Evolutionary conservation across 108 stramenopile genomes (phyloP).

Genomic region (Nitzschia palea): DNA sequence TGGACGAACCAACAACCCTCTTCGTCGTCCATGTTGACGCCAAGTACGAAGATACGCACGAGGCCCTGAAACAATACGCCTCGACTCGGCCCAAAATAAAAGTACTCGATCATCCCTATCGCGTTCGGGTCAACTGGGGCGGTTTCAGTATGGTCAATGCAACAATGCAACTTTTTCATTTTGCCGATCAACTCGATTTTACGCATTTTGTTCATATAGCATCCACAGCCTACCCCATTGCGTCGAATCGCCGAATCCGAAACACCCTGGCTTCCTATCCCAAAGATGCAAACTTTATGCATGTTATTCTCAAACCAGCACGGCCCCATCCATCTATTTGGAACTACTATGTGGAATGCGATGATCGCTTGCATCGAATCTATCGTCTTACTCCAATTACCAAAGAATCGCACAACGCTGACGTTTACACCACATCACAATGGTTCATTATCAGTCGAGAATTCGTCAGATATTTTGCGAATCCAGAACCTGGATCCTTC

Average conservation of each 20-base stretch:
- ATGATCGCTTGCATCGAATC: slow-evolving; percentile 91
- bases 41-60: slow-evolving; percentile 76
- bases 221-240: slow-evolving; percentile 90
- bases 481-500: slow-evolving; percentile 65
- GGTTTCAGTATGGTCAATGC: slow-evolving; percentile 94
- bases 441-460: slow-evolving; percentile 94
- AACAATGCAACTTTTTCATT: slow-evolving; percentile 77
- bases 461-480: slow-evolving; percentile 82
- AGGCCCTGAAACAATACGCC: slow-evolving; percentile 66
- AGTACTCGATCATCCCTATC: slow-evolving; percentile 60
- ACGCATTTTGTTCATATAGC: slow-evolving; percentile 89
- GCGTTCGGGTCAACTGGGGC: slow-evolving; percentile 94
- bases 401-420: slow-evolving; percentile 54
- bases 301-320: slow-evolving; percentile 74
- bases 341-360: slow-evolving; percentile 97
- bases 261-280: slow-evolving; percentile 73
- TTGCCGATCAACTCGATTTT: slow-evolving; percentile 56
- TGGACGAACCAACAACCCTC: slow-evolving; percentile 63
- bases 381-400: slow-evolving; percentile 72
- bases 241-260: slow-evolving; percentile 89
- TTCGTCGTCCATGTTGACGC: slow-evolving; percentile 92
- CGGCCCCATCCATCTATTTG: slow-evolving; percentile 65
- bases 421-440: slow-evolving; percentile 89
- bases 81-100: slow-evolving; percentile 48
- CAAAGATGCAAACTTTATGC: slow-evolving; percentile 83